Conservation (phyloP, 164 flowering plant genomes). For the Taxillus chinensis region DNA sequence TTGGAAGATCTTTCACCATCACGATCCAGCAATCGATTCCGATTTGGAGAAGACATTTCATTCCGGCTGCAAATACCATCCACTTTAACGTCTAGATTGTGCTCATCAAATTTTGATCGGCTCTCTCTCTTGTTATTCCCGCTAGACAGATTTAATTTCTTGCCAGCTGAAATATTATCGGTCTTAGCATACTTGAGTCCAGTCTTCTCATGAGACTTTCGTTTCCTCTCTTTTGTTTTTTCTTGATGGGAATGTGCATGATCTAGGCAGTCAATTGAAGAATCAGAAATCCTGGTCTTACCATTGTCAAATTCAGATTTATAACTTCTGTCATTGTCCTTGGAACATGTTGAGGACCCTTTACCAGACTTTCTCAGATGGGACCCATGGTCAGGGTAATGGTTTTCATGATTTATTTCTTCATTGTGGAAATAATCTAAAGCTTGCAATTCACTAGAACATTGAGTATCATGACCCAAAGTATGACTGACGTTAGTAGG, state of each 20-base stretch:
- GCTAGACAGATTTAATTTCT: constrained; percentile 3
- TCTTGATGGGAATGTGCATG: not conserved
- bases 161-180: constrained; percentile 5
- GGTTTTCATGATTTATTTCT: not conserved
- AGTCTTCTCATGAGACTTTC: not conserved
- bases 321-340: constrained; percentile 8
- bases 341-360: constrained; percentile 7
- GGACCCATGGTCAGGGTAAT: not conserved
- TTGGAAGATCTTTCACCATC: not conserved
- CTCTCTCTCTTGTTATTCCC: constrained; percentile 1
- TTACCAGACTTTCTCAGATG: constrained; percentile 5
- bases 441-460: constrained; percentile 1
- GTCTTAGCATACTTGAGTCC: not conserved
- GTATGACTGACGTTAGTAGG: not conserved
- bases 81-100: constrained; percentile 3
- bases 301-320: constrained; percentile 4
- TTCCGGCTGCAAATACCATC: not conserved
- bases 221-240: not conserved
- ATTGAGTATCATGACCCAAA: not conserved
- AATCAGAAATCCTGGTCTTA: constrained; percentile 5
- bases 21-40: constrained; percentile 5
- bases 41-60: not conserved
- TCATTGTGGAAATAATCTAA: constrained; percentile 7
- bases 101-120: not conserved
- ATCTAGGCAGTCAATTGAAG: not conserved